Base-by-base conservation (phyloP, 495 filamentous ascomycete genomes). In the Oidiodendron maius region DNA sequence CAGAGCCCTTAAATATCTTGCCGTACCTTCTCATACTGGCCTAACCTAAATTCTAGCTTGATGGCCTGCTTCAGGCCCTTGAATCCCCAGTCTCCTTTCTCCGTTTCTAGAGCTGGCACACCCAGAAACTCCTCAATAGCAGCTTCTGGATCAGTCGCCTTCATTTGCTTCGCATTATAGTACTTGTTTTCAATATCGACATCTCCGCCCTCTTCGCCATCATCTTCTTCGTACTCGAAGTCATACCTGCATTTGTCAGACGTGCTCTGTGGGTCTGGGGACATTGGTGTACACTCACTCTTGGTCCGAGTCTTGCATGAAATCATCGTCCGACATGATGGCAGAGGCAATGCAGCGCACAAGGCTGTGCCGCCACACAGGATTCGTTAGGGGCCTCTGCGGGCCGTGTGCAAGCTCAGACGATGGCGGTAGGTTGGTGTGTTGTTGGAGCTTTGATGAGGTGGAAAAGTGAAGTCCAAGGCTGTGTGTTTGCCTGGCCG, bases 111-210 rank as follows among this genome's bases (percentile, higher is more conserved):
- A 8, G 80, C 75, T 8, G 87, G 89, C 52, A 97, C 82, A 6
- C 80, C 86, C 17, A 97, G 72, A 58, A 98, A 98, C 69, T 96
- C 91, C 15, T 83, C 83, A 36, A 97, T 82, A 1, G 93, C 93
- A 46, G 86, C 89, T 57, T 95, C 83, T 2, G 94, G 89, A 52
- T 86, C 86, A 46, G 80, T 81, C 8, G 73, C 76, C 70, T 98
- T 98, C 67, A 94, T 84, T 67, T 96, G 90, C 71, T 98, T 98
- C 21, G 93, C 93, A 70, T 95, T 97, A 76, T 97, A 98, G 71
- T 98, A 98, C 70, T 96, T 95, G 72, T 98, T 98, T 65, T 97
- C 94, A 61, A 97, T 91, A 48, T 91, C 91, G 56, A 96, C 84
- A 64, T 96, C 87, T 17, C 84, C 87, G 30, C 74, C 78, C 38